Base-by-base conservation (phyloP, 2,329 filamentous ascomycete species). In the Rachicladosporium sp. region DNA sequence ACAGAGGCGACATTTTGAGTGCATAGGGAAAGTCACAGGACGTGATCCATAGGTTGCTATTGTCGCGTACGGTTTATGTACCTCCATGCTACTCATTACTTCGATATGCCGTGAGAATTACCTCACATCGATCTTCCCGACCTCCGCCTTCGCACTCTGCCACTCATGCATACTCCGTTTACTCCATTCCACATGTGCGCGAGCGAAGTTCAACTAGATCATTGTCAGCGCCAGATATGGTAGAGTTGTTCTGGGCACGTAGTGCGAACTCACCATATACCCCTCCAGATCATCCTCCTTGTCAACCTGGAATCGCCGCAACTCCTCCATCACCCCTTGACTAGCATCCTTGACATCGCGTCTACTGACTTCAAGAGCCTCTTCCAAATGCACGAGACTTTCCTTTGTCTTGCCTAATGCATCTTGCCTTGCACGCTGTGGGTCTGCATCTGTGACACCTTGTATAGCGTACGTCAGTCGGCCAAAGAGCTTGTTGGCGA, bases 331-430 rank as follows among this genome's bases (percentile, higher is more conserved):
- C 4, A 96, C 85, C 38, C 86, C 93, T 2, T 76, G 70, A 55
- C 87, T 95, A 6, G 91, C 91, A 54, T 96, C 86, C 59, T 83
- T 88, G 44, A 96, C 91, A 57, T 98, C 91, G 54, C 86, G 80
- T 46, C 88, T 86, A 4, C 87, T 84, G 4, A 84, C 88, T 27
- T 86, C 75, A 42, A 95, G 74, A 1, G 91, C 91, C 67, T 93
- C 86, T 62, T 96, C 88, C 38, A 98, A 71, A 66, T 95, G 74
- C 10, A 67, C 73, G 46, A 98, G 78, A 42, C 79, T 84, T 63
- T 98, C 91, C 48, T 81, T 79, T 1, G 91, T 98, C 70, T 95
- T 96, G 31, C 89, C 88, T 50, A 98, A 95, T 47, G 86, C 82
- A 59, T 98, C 91, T 39, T 91, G 75, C 38, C 91, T 74, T 33